These are phyloP conservation scores for Psidium guajava DNA, from an alignment of 345 rosid species.

Conservation along the genomic window DNA sequence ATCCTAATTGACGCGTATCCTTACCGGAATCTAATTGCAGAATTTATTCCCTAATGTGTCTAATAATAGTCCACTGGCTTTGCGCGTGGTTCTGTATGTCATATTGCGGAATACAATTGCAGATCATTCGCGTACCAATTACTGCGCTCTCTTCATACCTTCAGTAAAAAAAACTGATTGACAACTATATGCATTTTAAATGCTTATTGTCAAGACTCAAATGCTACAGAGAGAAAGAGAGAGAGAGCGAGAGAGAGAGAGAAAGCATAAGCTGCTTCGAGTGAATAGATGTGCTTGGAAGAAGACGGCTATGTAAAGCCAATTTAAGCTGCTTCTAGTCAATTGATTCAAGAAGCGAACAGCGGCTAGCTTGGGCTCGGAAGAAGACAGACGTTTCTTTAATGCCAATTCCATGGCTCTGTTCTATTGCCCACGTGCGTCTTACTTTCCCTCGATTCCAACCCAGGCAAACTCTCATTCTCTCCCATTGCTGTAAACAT, in stretches of 20 bases:
- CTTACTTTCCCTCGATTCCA: slow-evolving; percentile 6
- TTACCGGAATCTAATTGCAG: not conserved
- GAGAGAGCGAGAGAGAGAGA: too few species aligned
- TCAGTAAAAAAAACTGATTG: not conserved
- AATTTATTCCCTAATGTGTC: not conserved
- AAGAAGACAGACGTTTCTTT: not conserved
- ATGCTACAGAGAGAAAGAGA: not conserved
- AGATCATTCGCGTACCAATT: not conserved
- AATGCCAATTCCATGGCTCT: slow-evolving; percentile 11
- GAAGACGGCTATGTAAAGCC: not conserved
- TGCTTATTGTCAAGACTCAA: not conserved
- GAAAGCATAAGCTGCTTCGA: not conserved
- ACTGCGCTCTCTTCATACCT: not conserved
- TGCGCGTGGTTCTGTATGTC: not conserved
- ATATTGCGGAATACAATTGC: not conserved
- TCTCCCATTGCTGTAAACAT: not conserved
- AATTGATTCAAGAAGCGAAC: not conserved
- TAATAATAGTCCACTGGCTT: not conserved
- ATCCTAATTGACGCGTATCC: not conserved
- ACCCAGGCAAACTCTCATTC: slow-evolving; percentile 3
- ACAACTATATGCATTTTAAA: not conserved
- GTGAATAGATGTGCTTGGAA: not conserved
- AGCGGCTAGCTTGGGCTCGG: not conserved
- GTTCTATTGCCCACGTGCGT: slow-evolving; percentile 2
- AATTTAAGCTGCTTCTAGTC: not conserved